Conservation (phyloP, 257 asterid species). For the Ajuga chamaepitys region DNA sequence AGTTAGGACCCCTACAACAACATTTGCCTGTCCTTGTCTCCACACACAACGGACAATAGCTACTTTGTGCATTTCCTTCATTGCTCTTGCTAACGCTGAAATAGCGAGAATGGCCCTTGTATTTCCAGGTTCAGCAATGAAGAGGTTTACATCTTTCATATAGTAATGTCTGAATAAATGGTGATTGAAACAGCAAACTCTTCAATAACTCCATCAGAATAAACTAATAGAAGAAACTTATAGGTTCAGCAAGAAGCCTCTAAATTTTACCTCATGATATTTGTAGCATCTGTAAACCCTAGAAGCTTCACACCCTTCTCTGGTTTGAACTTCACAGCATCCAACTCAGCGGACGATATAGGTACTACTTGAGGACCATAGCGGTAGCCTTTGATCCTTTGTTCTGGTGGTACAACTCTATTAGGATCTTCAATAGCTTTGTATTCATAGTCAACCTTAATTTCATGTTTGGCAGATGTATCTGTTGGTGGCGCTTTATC, state of each 20-base stretch:
- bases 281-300: constrained; percentile 80
- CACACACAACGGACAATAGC: constrained; percentile 95
- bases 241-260: constrained; percentile 13
- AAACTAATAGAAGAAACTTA: constrained; percentile 1
- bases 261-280: constrained; percentile 74
- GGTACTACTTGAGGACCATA: constrained; percentile 99
- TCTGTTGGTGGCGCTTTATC: constrained; percentile 87
- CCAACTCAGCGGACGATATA: constrained; percentile 85
- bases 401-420: constrained; percentile 89
- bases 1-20: constrained; percentile 80
- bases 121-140: constrained; percentile 88
- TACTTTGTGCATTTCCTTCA: constrained; percentile 81
- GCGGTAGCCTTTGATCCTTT: constrained; percentile 86
- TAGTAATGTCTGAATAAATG: constrained; percentile 66
- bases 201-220: not conserved
- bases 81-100: constrained; percentile 89
- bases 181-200: constrained; percentile 19
- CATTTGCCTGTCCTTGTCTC: constrained; percentile 96
- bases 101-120: constrained; percentile 57
- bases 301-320: constrained; percentile 93
- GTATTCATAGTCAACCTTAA: constrained; percentile 79
- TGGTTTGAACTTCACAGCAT: constrained; percentile 91
- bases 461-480: constrained; percentile 86
- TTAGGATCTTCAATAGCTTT: constrained; percentile 47
- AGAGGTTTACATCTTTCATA: constrained; percentile 88